A percentile compares a stretch with the other conserved stretches of the same genome.
Evolutionary conservation across 352 stramenopile genomes (phyloP).

Genomic region (Pythium monospermum): DNA sequence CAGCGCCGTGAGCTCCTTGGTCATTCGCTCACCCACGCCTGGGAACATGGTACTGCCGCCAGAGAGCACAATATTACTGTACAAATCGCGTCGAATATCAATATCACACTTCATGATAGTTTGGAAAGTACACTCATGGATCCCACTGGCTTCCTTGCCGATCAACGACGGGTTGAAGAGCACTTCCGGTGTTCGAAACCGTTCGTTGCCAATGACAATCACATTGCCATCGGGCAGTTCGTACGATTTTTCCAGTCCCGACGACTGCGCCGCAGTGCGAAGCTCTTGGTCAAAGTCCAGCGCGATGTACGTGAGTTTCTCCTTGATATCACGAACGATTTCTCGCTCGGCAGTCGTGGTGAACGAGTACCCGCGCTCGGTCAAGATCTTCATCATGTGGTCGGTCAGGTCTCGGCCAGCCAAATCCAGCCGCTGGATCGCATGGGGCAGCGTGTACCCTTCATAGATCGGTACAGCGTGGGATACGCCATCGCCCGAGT

Average conservation of each 20-base stretch:
- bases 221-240: conserved; percentile 94
- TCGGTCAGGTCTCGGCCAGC: conserved; percentile 21
- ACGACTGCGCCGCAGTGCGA: conserved; percentile 66
- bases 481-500: conserved; percentile 33
- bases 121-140: conserved; percentile 56
- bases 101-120: conserved; percentile 83
- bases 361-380: conserved; percentile 79
- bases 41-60: conserved; percentile 94
- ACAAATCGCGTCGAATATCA: conserved; percentile 89
- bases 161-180: conserved; percentile 92
- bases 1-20: conserved; percentile 86
- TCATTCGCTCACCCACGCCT: conserved; percentile 88
- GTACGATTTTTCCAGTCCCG: conserved; percentile 88
- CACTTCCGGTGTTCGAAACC: conserved; percentile 89
- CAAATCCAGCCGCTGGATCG: conserved; percentile 5
- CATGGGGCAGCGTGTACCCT: conserved; percentile 21
- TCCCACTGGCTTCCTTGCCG: conserved; percentile 72
- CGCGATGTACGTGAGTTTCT: conserved; percentile 93
- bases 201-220: conserved; percentile 92
- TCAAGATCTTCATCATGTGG: conserved; percentile 43
- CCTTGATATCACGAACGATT: conserved; percentile 91
- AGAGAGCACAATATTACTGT: conserved; percentile 93
- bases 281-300: conserved; percentile 89
- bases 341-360: conserved; percentile 86
- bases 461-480: conserved; percentile 30